Evolutionary conservation across 257 asterid genomes (phyloP).

Genomic region (Salvia miltiorrhiza): DNA sequence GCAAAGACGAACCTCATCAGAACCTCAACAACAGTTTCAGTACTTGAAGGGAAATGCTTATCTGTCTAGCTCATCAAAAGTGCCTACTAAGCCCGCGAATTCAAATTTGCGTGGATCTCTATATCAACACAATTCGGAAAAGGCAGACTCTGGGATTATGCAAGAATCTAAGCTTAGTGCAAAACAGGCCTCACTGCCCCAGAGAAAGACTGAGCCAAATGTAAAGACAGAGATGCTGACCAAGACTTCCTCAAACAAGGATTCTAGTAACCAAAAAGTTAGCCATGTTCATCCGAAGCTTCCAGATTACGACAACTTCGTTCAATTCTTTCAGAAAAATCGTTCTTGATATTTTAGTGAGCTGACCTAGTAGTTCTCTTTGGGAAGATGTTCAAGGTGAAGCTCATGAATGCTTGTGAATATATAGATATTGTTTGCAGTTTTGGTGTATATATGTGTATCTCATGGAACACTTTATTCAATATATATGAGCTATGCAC

Average conservation of each 20-base stretch:
- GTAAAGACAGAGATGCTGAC: constrained; percentile 22
- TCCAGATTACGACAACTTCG: constrained; percentile 67
- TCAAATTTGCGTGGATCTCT: neutral
- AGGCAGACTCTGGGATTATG: constrained; percentile 14
- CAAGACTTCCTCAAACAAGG: constrained; percentile 33
- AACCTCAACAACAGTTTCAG: constrained; percentile 20
- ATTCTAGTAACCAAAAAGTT: constrained; percentile 41
- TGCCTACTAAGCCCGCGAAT: constrained; percentile 7
- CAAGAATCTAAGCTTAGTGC: constrained; percentile 24
- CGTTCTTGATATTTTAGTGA: constrained; percentile 30
- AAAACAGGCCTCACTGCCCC: constrained; percentile 23
- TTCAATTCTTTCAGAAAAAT: constrained; percentile 44
- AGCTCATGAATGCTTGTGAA: constrained; percentile 16
- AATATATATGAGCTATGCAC: too few relatives aligned
- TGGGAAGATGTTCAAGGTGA: constrained; percentile 2
- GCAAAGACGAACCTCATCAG: constrained; percentile 17
- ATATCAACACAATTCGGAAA: constrained; percentile 26
- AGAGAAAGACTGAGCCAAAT: constrained; percentile 24
- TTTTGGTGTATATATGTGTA: too few relatives aligned
- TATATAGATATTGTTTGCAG: neutral
- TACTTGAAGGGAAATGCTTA: constrained; percentile 7
- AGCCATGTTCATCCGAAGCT: constrained; percentile 93
- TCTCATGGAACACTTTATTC: too few relatives aligned
- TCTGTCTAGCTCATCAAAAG: constrained; percentile 19
- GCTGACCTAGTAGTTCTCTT: neutral